Percentiles rank a stretch among this genome's conserved stretches.
Conservation (phyloP, 1,284 basidiomycete species). For the Sporisorium iseilematis-ciliati region DNA sequence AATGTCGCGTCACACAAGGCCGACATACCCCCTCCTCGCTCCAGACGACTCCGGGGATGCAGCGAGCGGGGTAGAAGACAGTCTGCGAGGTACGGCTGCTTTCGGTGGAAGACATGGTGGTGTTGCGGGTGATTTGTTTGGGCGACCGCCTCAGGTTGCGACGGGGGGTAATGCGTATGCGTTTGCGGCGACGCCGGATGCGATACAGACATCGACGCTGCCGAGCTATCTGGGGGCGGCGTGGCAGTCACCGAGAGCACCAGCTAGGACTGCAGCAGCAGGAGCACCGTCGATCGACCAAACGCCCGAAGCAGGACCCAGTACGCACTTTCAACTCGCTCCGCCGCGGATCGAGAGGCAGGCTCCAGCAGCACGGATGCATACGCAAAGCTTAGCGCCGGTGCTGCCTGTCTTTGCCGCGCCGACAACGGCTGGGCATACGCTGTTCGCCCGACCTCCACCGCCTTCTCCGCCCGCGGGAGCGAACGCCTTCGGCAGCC, state of each 20-base stretch:
- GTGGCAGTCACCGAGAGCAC: slow-evolving; percentile 2
- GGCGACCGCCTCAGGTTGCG: too few species aligned
- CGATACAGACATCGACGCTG: neutral
- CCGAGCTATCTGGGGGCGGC: neutral
- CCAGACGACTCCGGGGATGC: slow-evolving; percentile 6
- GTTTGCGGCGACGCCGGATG: slow-evolving; percentile 14
- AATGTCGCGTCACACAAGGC: slow-evolving; percentile 7
- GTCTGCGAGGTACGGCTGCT: slow-evolving; percentile 7
- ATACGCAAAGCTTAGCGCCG: neutral
- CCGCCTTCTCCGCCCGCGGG: neutral
- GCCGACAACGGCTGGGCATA: neutral
- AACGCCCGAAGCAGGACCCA: slow-evolving; percentile 11
- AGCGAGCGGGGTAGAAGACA: slow-evolving; percentile 16
- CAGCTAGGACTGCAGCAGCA: neutral
- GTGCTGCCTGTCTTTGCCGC: neutral
- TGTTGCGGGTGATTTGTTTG: slow-evolving; percentile 3
- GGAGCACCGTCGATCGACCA: neutral
- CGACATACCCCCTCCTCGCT: neutral
- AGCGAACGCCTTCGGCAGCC: slow-evolving; percentile 5
- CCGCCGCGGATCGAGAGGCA: slow-evolving; percentile 18
- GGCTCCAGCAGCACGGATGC: neutral
- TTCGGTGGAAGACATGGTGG: slow-evolving; percentile 1
- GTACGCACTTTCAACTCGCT: neutral
- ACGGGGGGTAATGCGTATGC: neutral
- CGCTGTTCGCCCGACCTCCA: slow-evolving; percentile 3